phyloP scores from a whole-genome alignment of 768 basidiomycete species.

The Flagelloscypha sp. region DNA sequence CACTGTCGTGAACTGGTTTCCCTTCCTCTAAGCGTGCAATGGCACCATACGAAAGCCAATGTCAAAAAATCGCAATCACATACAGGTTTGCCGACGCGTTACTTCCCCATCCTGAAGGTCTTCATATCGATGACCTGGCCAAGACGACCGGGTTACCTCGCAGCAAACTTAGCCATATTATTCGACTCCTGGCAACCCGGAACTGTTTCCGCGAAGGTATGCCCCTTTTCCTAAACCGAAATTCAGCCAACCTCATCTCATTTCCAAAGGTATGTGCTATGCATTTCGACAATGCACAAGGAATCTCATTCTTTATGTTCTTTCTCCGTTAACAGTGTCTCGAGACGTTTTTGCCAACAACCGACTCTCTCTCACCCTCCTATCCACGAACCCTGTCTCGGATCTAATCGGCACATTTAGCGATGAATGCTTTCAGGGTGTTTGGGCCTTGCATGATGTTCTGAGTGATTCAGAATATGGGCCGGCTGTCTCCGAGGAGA shows the following conservation, averaged over 20 bases:
- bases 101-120: slow-evolving; percentile 18
- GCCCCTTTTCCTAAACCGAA: not conserved
- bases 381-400: not conserved
- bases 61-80: no score
- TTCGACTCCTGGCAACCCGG: slow-evolving; percentile 21
- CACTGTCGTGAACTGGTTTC: not conserved
- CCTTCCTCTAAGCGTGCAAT: slow-evolving; percentile 16
- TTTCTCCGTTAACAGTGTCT: slow-evolving; percentile 18
- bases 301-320: no score
- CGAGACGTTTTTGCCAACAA: slow-evolving; percentile 23
- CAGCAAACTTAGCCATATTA: slow-evolving; percentile 20
- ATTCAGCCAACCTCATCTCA: not conserved
- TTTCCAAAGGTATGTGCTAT: no score
- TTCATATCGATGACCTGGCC: slow-evolving; percentile 22
- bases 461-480: no score
- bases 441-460: no score
- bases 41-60: slow-evolving; percentile 17
- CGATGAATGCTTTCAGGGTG: no score
- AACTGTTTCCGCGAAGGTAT: slow-evolving; percentile 25
- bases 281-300: no score
- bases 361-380: slow-evolving; percentile 22
- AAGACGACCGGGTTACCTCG: slow-evolving; percentile 14
- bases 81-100: slow-evolving; percentile 23
- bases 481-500: no score
- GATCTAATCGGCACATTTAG: slow-evolving; percentile 16